phyloP scores from a whole-genome alignment of 306 rosid genomes.

The Senna siamea region DNA sequence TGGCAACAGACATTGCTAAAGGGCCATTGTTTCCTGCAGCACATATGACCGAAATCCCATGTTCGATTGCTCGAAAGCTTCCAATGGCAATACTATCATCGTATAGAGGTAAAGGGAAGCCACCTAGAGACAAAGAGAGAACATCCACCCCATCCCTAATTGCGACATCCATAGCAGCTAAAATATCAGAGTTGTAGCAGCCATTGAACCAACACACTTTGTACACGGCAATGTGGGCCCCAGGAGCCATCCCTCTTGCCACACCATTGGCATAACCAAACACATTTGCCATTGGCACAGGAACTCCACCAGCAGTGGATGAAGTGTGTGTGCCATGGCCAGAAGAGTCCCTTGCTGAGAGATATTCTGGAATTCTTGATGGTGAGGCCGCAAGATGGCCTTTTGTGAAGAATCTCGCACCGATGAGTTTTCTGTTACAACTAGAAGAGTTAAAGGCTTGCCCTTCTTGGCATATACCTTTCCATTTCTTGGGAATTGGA shows the following conservation, averaged over 20 bases:
- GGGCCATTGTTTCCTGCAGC: constrained; percentile 96
- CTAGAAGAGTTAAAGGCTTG: constrained; percentile 66
- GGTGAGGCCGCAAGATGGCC: constrained; percentile 75
- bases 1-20: constrained; percentile 74
- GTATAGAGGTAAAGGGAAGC: constrained; percentile 75
- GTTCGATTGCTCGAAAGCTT: constrained; percentile 85
- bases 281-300: constrained; percentile 64
- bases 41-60: constrained; percentile 77
- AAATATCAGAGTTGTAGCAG: constrained; percentile 86
- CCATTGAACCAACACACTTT: constrained; percentile 94
- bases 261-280: constrained; percentile 81
- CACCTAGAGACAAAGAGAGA: constrained; percentile 86
- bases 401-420: constrained; percentile 84
- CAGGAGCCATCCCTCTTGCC: constrained; percentile 91
- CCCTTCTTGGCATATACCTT: constrained; percentile 83
- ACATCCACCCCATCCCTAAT: constrained; percentile 83
- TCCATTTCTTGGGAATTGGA: constrained; percentile 74
- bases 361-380: constrained; percentile 58
- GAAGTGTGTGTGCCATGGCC: constrained; percentile 96
- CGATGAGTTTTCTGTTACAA: constrained; percentile 84
- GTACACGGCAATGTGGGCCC: constrained; percentile 80
- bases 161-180: constrained; percentile 89
- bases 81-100: constrained; percentile 87
- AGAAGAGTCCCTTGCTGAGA: constrained; percentile 81
- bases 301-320: constrained; percentile 77